A percentile compares a stretch with the other conserved stretches of the same genome.
Conservation (phyloP, 2,329 filamentous ascomycete genomes). For the Calycina herbarum region DNA sequence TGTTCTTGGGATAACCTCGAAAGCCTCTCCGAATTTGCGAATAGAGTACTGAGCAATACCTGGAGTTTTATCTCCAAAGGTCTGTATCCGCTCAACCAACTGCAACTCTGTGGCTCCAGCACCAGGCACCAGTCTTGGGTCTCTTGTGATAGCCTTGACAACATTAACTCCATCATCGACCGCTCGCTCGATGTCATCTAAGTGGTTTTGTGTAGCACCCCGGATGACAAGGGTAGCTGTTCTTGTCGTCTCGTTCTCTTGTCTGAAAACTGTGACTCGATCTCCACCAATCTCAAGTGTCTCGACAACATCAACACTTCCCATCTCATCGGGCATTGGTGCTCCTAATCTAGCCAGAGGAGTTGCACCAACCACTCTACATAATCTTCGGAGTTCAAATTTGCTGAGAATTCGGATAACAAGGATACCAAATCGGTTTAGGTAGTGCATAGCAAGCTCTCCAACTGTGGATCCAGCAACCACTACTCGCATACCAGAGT, state of each 20-base stretch:
- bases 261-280: slow-evolving; percentile 95
- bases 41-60: slow-evolving; percentile 95
- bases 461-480: slow-evolving; percentile 92
- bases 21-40: slow-evolving; percentile 95
- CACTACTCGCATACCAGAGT: slow-evolving; percentile 88
- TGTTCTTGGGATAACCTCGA: slow-evolving; percentile 93
- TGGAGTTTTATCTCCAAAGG: slow-evolving; percentile 87
- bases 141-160: slow-evolving; percentile 95
- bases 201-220: slow-evolving; percentile 95
- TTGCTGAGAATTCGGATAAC: slow-evolving; percentile 97
- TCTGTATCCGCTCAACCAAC: slow-evolving; percentile 87
- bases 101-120: slow-evolving; percentile 94
- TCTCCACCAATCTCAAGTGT: slow-evolving; percentile 97
- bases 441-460: slow-evolving; percentile 94
- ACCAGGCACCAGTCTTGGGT: slow-evolving; percentile 86
- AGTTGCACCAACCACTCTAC: slow-evolving; percentile 93
- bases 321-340: slow-evolving; percentile 99
- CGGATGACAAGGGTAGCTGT: slow-evolving; percentile 93
- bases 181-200: slow-evolving; percentile 94
- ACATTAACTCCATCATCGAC: slow-evolving; percentile 98
- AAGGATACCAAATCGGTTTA: slow-evolving; percentile 95
- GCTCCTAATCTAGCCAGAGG: slow-evolving; percentile 94
- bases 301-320: slow-evolving; percentile 89
- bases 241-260: slow-evolving; percentile 88
- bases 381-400: slow-evolving; percentile 92